Evolutionary conservation across 345 rosid genomes (phyloP), one percentile per base, ranked within the genome.

Genomic region (Syzygium aqueum): DNA sequence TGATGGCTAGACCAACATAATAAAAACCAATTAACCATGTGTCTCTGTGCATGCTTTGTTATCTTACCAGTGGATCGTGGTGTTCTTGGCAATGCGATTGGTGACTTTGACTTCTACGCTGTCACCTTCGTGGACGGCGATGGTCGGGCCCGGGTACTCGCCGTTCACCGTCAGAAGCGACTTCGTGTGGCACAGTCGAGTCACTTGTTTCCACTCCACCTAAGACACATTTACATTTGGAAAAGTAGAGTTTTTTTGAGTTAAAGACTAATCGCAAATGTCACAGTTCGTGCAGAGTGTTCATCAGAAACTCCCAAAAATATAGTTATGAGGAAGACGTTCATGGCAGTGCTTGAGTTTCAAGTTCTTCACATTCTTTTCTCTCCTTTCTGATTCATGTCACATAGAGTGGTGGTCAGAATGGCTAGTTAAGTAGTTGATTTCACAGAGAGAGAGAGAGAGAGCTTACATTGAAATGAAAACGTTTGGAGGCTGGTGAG

Each of bases 61-160:
- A 51, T 77, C 90, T 92, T 77, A 94, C 94, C 96, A 95, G 86
- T 92, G 96, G 82, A 94, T 86, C 2, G 96, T 95, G 40, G 96
- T 93, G 86, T 93, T 95, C 2, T 86, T 63, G 80, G 89, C 84
- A 61, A 93, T 78, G 85, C 86, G 33, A 51, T 92, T 91, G 16
- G 94, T 95, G 89, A 95, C 95, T 90, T 94, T 92, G 61, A 94
- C 90, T 89, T 93, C 93, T 10, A 94, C 95, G 82, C 87, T 85
- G 88, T 95, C 95, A 21, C 96, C 96, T 92, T 95, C 98, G 63
- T 92, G 65, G 30, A 94, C 93, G 53, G 90, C 93, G 46, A 95
- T 93, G 37, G 94, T 91, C 80, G 95, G 97, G 37, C 96, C 96
- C 10, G 96, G 95, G 87, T 89, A 94, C 85, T 94, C 25, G 56